Conservation (phyloP, 2,329 filamentous ascomycete species). For the Torrubiella hemipterigena region DNA sequence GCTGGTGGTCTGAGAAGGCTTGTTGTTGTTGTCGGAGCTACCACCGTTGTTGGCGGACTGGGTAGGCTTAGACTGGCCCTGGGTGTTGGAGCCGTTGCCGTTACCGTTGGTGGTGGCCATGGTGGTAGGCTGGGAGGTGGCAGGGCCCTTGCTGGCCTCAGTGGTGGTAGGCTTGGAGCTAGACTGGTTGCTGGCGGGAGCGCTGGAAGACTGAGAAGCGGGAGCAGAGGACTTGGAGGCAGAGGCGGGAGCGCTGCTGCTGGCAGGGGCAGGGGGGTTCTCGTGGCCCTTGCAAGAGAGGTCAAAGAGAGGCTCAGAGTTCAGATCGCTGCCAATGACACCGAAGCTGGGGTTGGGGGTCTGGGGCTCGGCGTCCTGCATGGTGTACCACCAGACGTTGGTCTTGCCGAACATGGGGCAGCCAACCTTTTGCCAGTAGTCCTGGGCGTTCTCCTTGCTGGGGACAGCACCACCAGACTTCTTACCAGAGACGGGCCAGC, state of each 20-base stretch:
- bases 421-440: conserved; percentile 70
- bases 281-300: conserved; percentile 39
- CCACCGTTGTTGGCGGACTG: conserved; percentile 2
- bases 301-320: conserved; percentile 47
- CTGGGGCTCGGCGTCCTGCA: conserved; percentile 52
- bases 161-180: conserved; percentile 7
- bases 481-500: conserved; percentile 67
- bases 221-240: conserved; percentile 11
- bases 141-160: conserved; percentile 13
- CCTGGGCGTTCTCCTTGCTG: conserved; percentile 55
- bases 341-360: conserved; percentile 60
- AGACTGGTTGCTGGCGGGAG: conserved; percentile 5
- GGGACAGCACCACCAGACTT: conserved; percentile 50
- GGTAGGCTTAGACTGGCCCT: too few species aligned
- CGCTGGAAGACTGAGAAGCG: conserved; percentile 10
- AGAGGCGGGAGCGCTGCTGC: conserved; percentile 9
- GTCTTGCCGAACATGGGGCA: conserved; percentile 55
- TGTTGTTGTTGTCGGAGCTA: not conserved
- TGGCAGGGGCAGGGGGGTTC: conserved; percentile 3
- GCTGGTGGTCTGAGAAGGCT: conserved; percentile 3
- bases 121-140: conserved; percentile 8
- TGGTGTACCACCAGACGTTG: conserved; percentile 68
- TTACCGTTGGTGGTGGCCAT: conserved; percentile 5
- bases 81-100: conserved; percentile 6
- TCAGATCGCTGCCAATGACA: conserved; percentile 44